Evolutionary conservation across 306 rosid genomes (phyloP).

Genomic region (Acacia crassicarpa): DNA sequence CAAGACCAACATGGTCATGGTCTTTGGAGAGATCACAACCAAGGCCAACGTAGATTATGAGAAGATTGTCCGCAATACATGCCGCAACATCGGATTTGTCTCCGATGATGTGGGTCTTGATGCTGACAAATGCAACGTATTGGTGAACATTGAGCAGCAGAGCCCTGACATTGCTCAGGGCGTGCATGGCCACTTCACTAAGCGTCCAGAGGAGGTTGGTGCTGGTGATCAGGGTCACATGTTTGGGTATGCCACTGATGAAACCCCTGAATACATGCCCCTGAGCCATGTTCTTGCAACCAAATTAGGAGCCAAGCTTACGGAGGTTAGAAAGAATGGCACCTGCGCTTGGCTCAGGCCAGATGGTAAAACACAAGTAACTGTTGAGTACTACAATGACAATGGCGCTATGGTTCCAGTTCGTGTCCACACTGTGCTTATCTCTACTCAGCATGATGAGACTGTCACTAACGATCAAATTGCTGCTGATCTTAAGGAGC

Average conservation of each 20-base stretch:
- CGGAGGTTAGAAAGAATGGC: conserved; percentile 95
- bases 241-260: conserved; percentile 99
- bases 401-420: conserved; percentile 94
- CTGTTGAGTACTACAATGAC: conserved; percentile 89
- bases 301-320: conserved; percentile 88
- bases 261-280: conserved; percentile 95
- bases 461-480: conserved; percentile 93
- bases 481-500: conserved; percentile 94
- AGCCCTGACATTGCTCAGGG: conserved; percentile 99
- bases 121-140: conserved; percentile 98
- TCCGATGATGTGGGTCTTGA: conserved; percentile 97
- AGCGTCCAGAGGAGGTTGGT: conserved; percentile 99
- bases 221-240: conserved; percentile 99
- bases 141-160: conserved; percentile 99
- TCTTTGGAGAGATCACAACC: conserved; percentile 98
- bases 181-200: conserved; percentile 99
- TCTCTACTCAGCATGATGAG: conserved; percentile 98
- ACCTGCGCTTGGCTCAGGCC: conserved; percentile 98
- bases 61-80: conserved; percentile 92
- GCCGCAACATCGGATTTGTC: conserved; percentile 89
- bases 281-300: conserved; percentile 97
- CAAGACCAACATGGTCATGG: conserved; percentile 99
- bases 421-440: conserved; percentile 98
- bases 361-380: conserved; percentile 98
- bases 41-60: conserved; percentile 95